Evolutionary conservation across 2,329 filamentous ascomycete species (phyloP).

Genomic region (Pyricularia grisea): DNA sequence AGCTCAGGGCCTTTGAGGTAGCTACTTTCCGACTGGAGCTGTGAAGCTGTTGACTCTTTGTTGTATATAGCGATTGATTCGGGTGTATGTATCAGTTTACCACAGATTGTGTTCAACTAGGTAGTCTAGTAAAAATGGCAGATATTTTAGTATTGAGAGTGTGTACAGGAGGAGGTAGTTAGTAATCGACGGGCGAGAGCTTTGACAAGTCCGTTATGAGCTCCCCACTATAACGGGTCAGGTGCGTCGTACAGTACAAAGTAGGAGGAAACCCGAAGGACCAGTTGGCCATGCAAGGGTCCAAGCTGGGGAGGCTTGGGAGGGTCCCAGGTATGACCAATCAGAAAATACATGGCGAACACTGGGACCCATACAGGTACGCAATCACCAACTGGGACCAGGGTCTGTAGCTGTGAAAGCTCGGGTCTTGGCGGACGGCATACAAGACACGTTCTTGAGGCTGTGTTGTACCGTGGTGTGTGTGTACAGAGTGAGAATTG

Average conservation of each 20-base stretch:
- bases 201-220: background rate
- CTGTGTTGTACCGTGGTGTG: background rate
- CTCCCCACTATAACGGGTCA: too few relatives aligned
- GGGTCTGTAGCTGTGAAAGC: background rate
- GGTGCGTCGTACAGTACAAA: too few relatives aligned
- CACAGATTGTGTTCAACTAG: background rate
- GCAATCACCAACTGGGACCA: background rate
- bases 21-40: conserved; percentile 49
- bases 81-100: background rate
- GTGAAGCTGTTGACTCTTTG: background rate
- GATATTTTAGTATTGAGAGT: background rate
- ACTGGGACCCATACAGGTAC: background rate
- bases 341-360: background rate
- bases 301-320: background rate
- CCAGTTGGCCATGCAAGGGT: background rate
- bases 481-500: background rate
- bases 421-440: background rate
- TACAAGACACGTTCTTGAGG: background rate
- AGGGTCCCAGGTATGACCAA: background rate
- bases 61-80: background rate
- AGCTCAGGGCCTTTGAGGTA: conserved; percentile 74
- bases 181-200: background rate
- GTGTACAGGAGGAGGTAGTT: too few relatives aligned
- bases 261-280: background rate
- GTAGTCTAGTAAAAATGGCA: too few relatives aligned